Conservation (phyloP, 768 basidiomycete genomes). For the Mycena capillaripes region DNA sequence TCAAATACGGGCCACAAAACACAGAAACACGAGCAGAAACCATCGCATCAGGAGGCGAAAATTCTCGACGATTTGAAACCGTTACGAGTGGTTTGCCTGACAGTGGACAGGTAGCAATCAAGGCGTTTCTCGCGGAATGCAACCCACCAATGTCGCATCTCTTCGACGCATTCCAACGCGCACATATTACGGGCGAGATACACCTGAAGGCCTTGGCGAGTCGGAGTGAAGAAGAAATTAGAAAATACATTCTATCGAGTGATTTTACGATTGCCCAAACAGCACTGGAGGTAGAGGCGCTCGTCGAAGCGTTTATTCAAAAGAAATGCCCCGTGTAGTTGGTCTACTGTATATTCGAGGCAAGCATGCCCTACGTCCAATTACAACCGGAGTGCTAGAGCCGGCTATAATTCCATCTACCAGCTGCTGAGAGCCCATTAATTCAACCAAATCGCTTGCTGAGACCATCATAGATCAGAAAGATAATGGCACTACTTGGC, state of each 20-base stretch:
- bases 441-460: conserved; percentile 54
- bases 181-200: conserved; percentile 26
- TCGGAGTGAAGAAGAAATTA: neutral
- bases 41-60: neutral
- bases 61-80: neutral
- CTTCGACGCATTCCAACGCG: conserved; percentile 4
- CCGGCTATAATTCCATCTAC: too few species aligned
- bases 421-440: neutral
- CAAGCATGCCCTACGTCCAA: too few species aligned
- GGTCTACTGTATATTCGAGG: neutral
- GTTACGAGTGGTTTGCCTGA: neutral
- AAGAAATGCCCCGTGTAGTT: neutral
- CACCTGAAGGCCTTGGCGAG: conserved; percentile 9
- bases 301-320: conserved; percentile 17
- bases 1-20: neutral
- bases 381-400: too few species aligned
- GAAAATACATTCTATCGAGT: conserved; percentile 5
- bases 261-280: neutral
- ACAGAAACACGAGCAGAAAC: neutral
- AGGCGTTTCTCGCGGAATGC: conserved; percentile 26
- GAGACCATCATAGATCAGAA: conserved; percentile 88
- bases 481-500: conserved; percentile 91
- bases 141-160: conserved; percentile 33
- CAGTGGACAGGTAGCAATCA: neutral
- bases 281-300: conserved; percentile 21